Evolutionary conservation across 768 basidiomycete species (phyloP).

Genomic region (Tubosaeta sp.): DNA sequence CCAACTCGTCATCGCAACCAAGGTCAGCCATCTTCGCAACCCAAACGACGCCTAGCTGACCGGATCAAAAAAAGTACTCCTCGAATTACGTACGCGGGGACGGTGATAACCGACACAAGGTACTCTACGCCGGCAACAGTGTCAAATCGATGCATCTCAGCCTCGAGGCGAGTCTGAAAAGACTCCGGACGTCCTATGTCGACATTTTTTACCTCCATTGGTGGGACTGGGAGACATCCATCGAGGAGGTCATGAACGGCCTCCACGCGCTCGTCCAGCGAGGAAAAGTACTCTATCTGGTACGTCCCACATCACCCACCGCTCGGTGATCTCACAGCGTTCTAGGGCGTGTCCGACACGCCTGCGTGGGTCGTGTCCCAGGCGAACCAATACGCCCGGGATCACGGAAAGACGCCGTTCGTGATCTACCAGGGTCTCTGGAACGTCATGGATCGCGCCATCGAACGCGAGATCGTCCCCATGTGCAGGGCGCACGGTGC

Average conservation of each 20-base stretch:
- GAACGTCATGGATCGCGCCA: constrained; percentile 34
- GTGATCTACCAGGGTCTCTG: constrained; percentile 41
- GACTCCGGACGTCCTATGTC: constrained; percentile 21
- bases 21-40: constrained; percentile 15
- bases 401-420: constrained; percentile 42
- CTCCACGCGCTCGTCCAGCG: constrained; percentile 35
- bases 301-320: neutral
- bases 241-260: constrained; percentile 39
- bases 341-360: constrained; percentile 27
- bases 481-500: constrained; percentile 28
- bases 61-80: constrained; percentile 15
- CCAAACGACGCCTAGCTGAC: neutral
- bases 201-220: constrained; percentile 26
- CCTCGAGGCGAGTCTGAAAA: constrained; percentile 27
- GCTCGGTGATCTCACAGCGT: neutral
- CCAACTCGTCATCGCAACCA: constrained; percentile 44
- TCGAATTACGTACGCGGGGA: constrained; percentile 19
- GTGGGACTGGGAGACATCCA: constrained; percentile 36
- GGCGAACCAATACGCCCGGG: constrained; percentile 40
- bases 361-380: constrained; percentile 39
- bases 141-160: constrained; percentile 41
- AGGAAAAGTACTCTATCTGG: constrained; percentile 38
- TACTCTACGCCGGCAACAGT: constrained; percentile 46
- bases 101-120: constrained; percentile 25
- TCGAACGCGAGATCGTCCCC: constrained; percentile 43